Percentiles rank a stretch among this genome's conserved stretches.
Evolutionary conservation across 2,329 filamentous ascomycete species (phyloP).

Genomic region (Trichoderma sp.): DNA sequence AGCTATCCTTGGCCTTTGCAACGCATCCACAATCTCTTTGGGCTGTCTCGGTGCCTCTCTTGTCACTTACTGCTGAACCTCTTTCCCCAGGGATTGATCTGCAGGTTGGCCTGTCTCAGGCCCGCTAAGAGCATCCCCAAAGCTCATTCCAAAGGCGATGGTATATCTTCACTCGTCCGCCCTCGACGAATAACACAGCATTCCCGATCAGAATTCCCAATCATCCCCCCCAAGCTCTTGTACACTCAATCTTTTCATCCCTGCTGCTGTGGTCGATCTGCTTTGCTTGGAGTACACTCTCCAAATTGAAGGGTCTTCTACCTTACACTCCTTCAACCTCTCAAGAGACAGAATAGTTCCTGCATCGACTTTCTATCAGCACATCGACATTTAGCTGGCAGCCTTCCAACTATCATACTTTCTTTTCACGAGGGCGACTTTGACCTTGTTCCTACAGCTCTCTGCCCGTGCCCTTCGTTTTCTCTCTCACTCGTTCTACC

Average conservation of each 20-base stretch:
- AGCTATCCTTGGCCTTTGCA: constrained; percentile 37
- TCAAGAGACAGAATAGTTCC: background rate
- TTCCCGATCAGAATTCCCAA: constrained; percentile 41
- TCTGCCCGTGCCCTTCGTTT: constrained; percentile 2
- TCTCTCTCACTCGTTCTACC: background rate
- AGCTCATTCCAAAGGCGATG: constrained; percentile 43
- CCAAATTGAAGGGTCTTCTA: constrained; percentile 27
- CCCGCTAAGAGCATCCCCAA: constrained; percentile 38
- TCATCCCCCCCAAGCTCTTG: constrained; percentile 25
- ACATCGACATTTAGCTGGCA: constrained; percentile 8
- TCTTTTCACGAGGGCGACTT: background rate
- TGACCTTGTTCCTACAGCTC: background rate
- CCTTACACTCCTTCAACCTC: constrained; percentile 29
- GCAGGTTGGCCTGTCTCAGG: constrained; percentile 42
- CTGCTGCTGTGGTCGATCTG: constrained; percentile 13
- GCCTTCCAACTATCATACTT: background rate
- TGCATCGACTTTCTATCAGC: background rate
- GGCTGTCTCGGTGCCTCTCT: constrained; percentile 44
- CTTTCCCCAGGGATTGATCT: constrained; percentile 41
- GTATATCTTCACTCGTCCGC: constrained; percentile 48
- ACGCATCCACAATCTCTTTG: constrained; percentile 37
- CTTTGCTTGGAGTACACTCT: constrained; percentile 27
- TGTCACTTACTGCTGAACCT: constrained; percentile 34
- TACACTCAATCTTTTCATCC: constrained; percentile 28
- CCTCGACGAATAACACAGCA: constrained; percentile 39